Evolutionary conservation across 2,329 filamentous ascomycete species (phyloP), one percentile per base, ranked within the genome.

Genomic region (Orbilia ellipsospora): DNA sequence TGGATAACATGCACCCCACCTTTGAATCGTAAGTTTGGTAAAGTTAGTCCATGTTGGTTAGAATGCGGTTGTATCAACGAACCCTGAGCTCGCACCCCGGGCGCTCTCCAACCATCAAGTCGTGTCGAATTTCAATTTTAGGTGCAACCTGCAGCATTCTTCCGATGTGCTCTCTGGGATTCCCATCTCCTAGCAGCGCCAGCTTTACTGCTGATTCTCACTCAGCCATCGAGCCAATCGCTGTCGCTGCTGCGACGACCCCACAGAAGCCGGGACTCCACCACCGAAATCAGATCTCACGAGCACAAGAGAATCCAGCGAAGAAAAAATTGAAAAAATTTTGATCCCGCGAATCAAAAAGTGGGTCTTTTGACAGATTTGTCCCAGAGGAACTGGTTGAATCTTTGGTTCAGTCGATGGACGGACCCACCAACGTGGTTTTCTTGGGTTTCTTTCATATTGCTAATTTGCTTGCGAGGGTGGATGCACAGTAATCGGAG

Each of bases 41-140:
- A 36, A 36, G 10, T 7, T 36, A 36, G 31, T 36, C 31, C 31
- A 36, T 36, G 31, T 36, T 36, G 31, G 31, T 36, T 36, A 10
- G 31, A 2, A 36, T 1, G 2, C 31, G 5, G 31, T 36, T 36
- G 31, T 36, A 36, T 36, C 31, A 10, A 36, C 44, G 16, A 56
- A 28, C 50, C 51, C 55, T 56, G 36, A 50, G 31, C 23, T 42
- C 59, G 23, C 52, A 48, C 4, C 23, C 8, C 40, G 50, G 60
- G 51, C 66, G 66, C 66, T 57, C 16, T 56, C 44, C 57, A 36
- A 69, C 50, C 66, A 23, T 36, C 57, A 62, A 56, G 50, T 62
- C 45, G 50, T 52, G 42, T 52, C 20, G 18, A 50, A 44, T 55
- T 70, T 36, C 66, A 70, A 70, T 70, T 26, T 63, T 70, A 70